Conservation (phyloP, 495 filamentous ascomycete genomes). For the Amorphotheca resinae region DNA sequence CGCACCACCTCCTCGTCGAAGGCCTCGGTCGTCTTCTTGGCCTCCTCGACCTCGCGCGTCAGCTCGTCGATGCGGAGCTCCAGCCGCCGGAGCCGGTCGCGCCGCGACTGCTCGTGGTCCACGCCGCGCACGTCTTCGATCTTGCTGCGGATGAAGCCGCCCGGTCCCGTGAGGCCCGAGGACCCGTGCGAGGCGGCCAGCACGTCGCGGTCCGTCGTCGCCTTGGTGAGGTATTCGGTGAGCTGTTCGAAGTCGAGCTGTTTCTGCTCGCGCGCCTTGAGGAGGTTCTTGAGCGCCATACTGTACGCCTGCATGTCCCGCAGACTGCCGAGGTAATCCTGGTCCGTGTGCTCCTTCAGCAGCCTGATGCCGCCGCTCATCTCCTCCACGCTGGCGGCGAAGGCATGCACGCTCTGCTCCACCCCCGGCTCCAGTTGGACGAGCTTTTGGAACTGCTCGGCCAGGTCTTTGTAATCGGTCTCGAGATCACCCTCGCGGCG, state of each 20-base stretch:
- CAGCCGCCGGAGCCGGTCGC: slow-evolving; percentile 76
- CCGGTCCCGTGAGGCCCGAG: slow-evolving; percentile 51
- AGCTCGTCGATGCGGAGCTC: slow-evolving; percentile 86
- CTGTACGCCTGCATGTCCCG: slow-evolving; percentile 93
- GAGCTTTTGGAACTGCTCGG: slow-evolving; percentile 86
- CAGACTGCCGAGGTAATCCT: slow-evolving; percentile 83
- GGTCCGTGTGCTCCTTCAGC: slow-evolving; percentile 86
- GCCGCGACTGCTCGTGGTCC: slow-evolving; percentile 82
- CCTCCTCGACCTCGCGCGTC: slow-evolving; percentile 74
- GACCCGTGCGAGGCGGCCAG: slow-evolving; percentile 55
- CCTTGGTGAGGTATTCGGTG: slow-evolving; percentile 88
- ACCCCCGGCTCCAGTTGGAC: slow-evolving; percentile 82
- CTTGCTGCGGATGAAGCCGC: slow-evolving; percentile 86
- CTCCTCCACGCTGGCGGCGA: slow-evolving; percentile 75
- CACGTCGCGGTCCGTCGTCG: slow-evolving; percentile 74
- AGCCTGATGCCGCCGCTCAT: slow-evolving; percentile 59
- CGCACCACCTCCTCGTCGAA: slow-evolving; percentile 92
- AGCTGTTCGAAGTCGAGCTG: slow-evolving; percentile 95
- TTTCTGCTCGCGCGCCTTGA: slow-evolving; percentile 93
- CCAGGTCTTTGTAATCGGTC: slow-evolving; percentile 76
- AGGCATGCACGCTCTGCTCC: slow-evolving; percentile 64
- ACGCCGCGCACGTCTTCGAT: slow-evolving; percentile 95
- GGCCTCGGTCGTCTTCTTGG: slow-evolving; percentile 67
- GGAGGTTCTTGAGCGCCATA: slow-evolving; percentile 64
- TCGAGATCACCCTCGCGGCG: slow-evolving; percentile 84